Base-by-base conservation (phyloP, 192 early-diverging fungal species). In the Linnemannia elongata region DNA sequence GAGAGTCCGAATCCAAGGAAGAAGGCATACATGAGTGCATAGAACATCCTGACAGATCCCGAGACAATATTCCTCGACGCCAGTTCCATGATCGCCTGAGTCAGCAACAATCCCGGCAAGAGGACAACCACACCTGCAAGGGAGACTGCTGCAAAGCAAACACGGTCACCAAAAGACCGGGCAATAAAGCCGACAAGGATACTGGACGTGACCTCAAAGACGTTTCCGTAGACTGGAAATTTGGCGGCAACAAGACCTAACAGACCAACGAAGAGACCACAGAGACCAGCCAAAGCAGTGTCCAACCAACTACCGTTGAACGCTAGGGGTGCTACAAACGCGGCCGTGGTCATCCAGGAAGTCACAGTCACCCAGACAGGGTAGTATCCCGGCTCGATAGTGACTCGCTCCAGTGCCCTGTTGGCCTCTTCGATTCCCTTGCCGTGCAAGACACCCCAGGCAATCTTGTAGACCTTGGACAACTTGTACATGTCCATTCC, bases 1-100 rank as follows among this genome's bases (percentile, higher is more conserved):
- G 91, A 90, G 20, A 96, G 89, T 66, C 96, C 96, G 77, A 93
- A 96, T 47, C 93, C 96, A 33, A 96, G 89, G 77, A 96, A 92
- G 74, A 96, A 91, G 44, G 96, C 95, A 36, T 93, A 94, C 79
- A 96, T 95, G 20, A 98, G 81, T 13, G 96, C 93, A 77, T 95
- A 93, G 49, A 97, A 91, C 73, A 97, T 89, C n/a, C 96, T 91
- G 24, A 98, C 95, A 0, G 95, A 93, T 45, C 98, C 98, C 8
- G 95, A 94, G 54, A 98, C 93, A 86, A 97, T 92, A 83, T 99
- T 99, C 57, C 94, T 91, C 22, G 96, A 95, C 1, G 95, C 92
- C 80, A 98, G 88, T 81, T 98, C 97, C 87, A 97, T 96, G 71
- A 99, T 94, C 27, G 95, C 89, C 66, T 94, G 91, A 1, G 97